Percentiles rank a stretch among this genome's conserved stretches.
These are phyloP conservation scores for Candida golubevii DNA, from an alignment of 805 yeast species.

Conservation along the genomic window DNA sequence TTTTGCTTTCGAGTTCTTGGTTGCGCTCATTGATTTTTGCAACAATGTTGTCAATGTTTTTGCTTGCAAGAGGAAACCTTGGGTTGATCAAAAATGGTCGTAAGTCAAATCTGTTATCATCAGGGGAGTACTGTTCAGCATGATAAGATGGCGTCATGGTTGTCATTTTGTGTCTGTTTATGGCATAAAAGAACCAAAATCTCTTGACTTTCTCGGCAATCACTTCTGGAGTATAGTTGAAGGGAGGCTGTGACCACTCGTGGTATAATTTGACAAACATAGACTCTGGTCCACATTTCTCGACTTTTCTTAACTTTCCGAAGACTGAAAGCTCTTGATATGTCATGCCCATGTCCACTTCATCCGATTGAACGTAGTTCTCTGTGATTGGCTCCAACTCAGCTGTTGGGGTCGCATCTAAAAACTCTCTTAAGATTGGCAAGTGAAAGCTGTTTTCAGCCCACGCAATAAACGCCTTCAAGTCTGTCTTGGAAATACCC, in stretches of 20 bases:
- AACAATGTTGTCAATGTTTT: constrained; percentile 79
- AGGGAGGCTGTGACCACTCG: constrained; percentile 77
- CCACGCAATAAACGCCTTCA: constrained; percentile 80
- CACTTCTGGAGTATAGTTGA: constrained; percentile 68
- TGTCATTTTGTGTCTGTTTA: constrained; percentile 95
- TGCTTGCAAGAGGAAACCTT: constrained; percentile 82
- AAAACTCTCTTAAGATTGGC: constrained; percentile 73
- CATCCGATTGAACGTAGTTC: constrained; percentile 91
- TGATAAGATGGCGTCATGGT: constrained; percentile 97
- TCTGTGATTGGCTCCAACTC: constrained; percentile 95
- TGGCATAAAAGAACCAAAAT: constrained; percentile 90
- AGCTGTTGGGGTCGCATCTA: constrained; percentile 95
- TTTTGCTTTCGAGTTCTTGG: constrained; percentile 21
- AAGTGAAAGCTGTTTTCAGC: constrained; percentile 64
- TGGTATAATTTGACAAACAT: constrained; percentile 89
- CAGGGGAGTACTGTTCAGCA: constrained; percentile 97
- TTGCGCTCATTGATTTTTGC: constrained; percentile 45
- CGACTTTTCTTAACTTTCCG: constrained; percentile 87
- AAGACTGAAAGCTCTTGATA: constrained; percentile 89
- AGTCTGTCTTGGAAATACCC: constrained; percentile 93
- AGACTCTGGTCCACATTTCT: constrained; percentile 93
- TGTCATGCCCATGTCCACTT: constrained; percentile 97
- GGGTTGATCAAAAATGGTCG: constrained; percentile 95
- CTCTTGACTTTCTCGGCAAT: constrained; percentile 89
- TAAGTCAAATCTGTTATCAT: constrained; percentile 92